Conservation (phyloP, 768 basidiomycete genomes). For the Boletus reticulatus region DNA sequence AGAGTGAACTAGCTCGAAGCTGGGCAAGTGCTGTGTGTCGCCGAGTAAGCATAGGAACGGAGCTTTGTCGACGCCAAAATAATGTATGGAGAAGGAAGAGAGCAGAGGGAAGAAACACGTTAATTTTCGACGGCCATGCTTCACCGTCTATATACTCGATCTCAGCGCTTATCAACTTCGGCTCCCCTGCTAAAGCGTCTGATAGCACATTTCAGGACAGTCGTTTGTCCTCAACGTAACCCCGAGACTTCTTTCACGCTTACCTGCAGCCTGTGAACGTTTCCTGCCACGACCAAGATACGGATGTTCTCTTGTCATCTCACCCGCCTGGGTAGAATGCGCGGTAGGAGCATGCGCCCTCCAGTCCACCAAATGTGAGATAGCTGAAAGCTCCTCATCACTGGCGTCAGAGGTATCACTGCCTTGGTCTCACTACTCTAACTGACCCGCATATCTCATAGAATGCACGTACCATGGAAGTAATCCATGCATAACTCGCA, state of each 20-base stretch:
- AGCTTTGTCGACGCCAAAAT: neutral
- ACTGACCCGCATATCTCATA: neutral
- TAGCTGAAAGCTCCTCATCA: neutral
- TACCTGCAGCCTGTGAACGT: conserved; percentile 3
- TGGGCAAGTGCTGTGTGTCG: neutral
- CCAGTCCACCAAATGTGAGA: neutral
- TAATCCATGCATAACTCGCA: neutral
- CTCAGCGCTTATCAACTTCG: neutral
- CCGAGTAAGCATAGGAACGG: neutral
- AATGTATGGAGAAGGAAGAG: too few relatives aligned
- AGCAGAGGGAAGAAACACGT: neutral
- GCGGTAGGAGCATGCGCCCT: neutral
- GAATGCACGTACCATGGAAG: neutral
- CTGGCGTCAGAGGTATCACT: neutral
- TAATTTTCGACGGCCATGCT: neutral
- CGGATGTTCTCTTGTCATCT: neutral
- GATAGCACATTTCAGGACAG: neutral
- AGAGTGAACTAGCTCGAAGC: neutral
- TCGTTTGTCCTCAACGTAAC: neutral
- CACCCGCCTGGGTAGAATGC: neutral
- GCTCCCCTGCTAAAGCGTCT: neutral
- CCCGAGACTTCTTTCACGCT: conserved; percentile 9
- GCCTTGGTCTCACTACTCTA: neutral
- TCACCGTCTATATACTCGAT: neutral
- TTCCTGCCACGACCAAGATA: neutral